Conservation (phyloP, 768 basidiomycete species). For the Calocybe indica region DNA sequence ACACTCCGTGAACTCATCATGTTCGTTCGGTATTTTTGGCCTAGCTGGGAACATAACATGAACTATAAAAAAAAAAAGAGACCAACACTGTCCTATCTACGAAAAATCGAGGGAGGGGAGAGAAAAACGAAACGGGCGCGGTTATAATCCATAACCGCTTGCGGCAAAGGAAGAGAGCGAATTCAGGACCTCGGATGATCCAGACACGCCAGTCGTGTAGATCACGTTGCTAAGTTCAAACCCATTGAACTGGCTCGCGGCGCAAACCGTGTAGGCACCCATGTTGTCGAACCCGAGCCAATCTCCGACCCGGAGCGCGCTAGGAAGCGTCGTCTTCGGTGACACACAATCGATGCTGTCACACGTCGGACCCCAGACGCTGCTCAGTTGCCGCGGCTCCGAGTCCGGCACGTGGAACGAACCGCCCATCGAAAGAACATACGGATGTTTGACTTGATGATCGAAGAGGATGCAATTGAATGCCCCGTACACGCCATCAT, state of each 20-base stretch:
- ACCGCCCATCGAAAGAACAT: constrained; percentile 64
- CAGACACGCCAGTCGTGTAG: constrained; percentile 66
- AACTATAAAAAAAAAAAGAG: not conserved
- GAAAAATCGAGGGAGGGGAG: not conserved
- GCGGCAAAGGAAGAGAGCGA: constrained; percentile 45
- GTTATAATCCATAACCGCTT: constrained; percentile 31
- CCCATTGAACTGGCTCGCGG: constrained; percentile 93
- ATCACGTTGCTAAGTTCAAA: constrained; percentile 76
- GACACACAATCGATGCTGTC: constrained; percentile 95
- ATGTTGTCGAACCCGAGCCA: constrained; percentile 98
- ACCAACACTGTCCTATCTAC: not conserved
- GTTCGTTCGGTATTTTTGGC: too few species aligned
- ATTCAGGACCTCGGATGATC: constrained; percentile 44
- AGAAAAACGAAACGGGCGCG: not conserved
- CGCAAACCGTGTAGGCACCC: constrained; percentile 99
- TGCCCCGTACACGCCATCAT: constrained; percentile 96
- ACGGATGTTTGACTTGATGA: constrained; percentile 88
- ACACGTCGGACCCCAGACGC: constrained; percentile 98
- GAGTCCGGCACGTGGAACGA: constrained; percentile 52
- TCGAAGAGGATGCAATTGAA: constrained; percentile 98
- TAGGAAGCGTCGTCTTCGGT: constrained; percentile 54
- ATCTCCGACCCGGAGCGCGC: constrained; percentile 79
- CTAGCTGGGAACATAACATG: too few species aligned
- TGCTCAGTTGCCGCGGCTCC: constrained; percentile 46
- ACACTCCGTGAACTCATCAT: not conserved